Base-by-base conservation (phyloP, 371 early-diverging fungal species). In the Parasitella parasitica region DNA sequence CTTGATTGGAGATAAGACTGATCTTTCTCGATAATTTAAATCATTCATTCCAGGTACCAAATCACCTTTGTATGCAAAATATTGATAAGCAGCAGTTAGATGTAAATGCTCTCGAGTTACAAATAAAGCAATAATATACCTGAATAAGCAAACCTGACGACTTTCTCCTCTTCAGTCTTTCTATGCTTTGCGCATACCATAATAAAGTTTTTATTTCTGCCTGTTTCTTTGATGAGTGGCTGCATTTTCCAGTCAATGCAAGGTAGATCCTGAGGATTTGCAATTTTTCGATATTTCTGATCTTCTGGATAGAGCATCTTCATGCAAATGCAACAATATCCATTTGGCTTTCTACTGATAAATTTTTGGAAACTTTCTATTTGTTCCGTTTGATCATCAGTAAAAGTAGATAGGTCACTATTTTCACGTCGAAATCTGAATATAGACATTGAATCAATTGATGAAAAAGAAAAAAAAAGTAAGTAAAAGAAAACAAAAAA, bases 321-420 rank as follows among this genome's bases (percentile, higher is more conserved):
- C 36, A 49, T 34, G 26, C 59, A 50, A 11, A 37, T 18, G 22
- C 49, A 46, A 32, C 58, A 48, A 32, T 32, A 32, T 4, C 58
- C 58, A 49, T 48, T 24, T 6, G 58, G 58, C 15, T 57, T 57
- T n/a, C 35, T 11, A 8, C 20, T 49, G 11, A 57, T 48, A 20
- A 57, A 57, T 30, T 59, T 26, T 51, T 52, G 30, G 15, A 41
- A 52, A 4, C 16, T 16, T 28, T 18, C n/a, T 41, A 41, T 43
- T 46, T 61, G 22, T 35, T 26, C 48, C 46, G 35, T 54, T 54
- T 54, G 28, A 22, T 34, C 18, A 8, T 34, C 32, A 18, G 6
- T 18, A 48, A 58, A 35, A 4, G 41, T 28, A 28, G 12, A 18
- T 6, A n/a, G 13, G 7, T 18, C 48, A 26, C 26, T 43, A n/a